Evolutionary conservation across 257 asterid genomes (phyloP), one percentile per base, ranked within the genome.

Genomic region (Fraxinus quadrangulata): DNA sequence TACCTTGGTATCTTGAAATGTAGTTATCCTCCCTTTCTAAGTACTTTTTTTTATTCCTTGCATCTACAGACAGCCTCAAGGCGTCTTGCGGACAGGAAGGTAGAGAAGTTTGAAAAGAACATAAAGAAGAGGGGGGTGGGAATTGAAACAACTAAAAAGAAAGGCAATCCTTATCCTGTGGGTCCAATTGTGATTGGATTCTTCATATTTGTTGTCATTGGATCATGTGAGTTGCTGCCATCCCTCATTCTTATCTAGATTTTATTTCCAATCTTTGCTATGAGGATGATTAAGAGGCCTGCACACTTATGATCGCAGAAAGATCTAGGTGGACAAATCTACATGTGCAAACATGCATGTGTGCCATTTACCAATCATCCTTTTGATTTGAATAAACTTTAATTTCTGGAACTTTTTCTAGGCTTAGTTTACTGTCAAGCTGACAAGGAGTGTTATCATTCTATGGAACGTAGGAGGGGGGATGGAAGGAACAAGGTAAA

Each of bases 161-260:
- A 91, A 84, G 88, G 89, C 56, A 85, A 73, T 80, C 80, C 81
- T 79, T 89, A 89, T 77, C 90, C 91, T 39, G 94, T 89, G 21
- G 96, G 96, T 45, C 96, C 96, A 28, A 54, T 89, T 45, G 78
- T 90, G 85, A 89, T 90, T 51, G 96, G 92, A 0, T 89, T 90
- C 85, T 87, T 90, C 76, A 40, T 9, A 40, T 40, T 40, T 40
- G 47, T 40, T 40, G 47, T 40, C 47, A 40, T 40, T 10, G 47
- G 47, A 40, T 90, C 96, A 45, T 89, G 95, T 88, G 84, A 90
- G 88, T 69, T 75, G 17, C 67, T 12, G 1, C 56, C 71, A 72
- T 33, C 31, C 0, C 14, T 59, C 30, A n/a, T 21, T 42, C 10
- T 1, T 24, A 19, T 1, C 13, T 71, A 36, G 16, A 39, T n/a